A percentile compares a stretch with the other conserved stretches of the same genome.
Evolutionary conservation across 1,284 basidiomycete genomes (phyloP).

Genomic region (Ceratobasidium sp.): DNA sequence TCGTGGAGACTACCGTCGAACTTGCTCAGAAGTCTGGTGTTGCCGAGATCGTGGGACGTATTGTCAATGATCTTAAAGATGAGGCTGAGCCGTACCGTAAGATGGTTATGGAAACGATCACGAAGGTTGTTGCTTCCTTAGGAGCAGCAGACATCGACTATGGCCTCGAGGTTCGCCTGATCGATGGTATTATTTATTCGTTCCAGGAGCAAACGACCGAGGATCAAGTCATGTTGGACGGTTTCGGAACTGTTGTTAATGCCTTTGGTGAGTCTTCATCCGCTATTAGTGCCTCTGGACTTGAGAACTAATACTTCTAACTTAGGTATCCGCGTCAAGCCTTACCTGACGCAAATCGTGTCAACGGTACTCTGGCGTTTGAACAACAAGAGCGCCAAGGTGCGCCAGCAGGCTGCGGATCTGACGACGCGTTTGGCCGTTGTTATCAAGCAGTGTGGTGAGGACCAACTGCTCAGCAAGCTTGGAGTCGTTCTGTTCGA

Average conservation of each 20-base stretch:
- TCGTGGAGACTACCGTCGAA: slow-evolving; percentile 98
- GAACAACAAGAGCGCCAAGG: slow-evolving; percentile 99
- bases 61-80: slow-evolving; percentile 97
- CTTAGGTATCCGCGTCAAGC: slow-evolving; percentile 93
- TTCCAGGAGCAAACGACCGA: slow-evolving; percentile 99
- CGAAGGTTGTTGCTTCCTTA: slow-evolving; percentile 91
- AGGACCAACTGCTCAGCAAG: slow-evolving; percentile 93
- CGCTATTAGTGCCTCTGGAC: slow-evolving; percentile 7
- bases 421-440: slow-evolving; percentile 93
- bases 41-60: slow-evolving; percentile 92
- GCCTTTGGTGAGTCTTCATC: slow-evolving; percentile 71
- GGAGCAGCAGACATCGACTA: slow-evolving; percentile 98
- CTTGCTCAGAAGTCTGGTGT: slow-evolving; percentile 97
- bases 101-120: slow-evolving; percentile 99
- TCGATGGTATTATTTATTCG: slow-evolving; percentile 98
- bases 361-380: slow-evolving; percentile 99
- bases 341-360: slow-evolving; percentile 98
- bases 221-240: slow-evolving; percentile 99
- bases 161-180: slow-evolving; percentile 90
- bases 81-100: slow-evolving; percentile 97
- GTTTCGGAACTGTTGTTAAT: slow-evolving; percentile 97
- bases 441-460: slow-evolving; percentile 98
- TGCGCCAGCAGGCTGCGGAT: slow-evolving; percentile 98
- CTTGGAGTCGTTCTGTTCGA: slow-evolving; percentile 98
- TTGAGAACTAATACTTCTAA: neutral